These are phyloP conservation scores for Geotrichum cucujoidarum DNA, from an alignment of 1,139 yeast genomes.

Conservation along the genomic window DNA sequence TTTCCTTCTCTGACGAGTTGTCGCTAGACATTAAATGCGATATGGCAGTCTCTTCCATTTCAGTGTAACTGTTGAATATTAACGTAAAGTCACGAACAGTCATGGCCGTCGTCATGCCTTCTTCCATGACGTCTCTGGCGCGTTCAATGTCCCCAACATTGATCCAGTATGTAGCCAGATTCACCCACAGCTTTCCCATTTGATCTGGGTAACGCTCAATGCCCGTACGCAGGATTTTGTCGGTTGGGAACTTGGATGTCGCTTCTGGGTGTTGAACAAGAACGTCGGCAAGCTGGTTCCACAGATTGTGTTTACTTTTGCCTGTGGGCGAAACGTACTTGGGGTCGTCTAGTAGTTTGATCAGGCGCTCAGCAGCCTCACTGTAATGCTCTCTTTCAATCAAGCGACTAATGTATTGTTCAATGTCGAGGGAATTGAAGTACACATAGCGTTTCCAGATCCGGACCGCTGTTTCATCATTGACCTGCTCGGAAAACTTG, in stretches of 20 bases:
- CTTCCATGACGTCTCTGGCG: slow-evolving; percentile 48
- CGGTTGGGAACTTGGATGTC: slow-evolving; percentile 32
- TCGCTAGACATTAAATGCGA: slow-evolving; percentile 38
- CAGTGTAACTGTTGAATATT: slow-evolving; percentile 60
- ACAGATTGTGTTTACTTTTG: slow-evolving; percentile 42
- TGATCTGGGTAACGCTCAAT: slow-evolving; percentile 58
- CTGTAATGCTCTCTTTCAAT: slow-evolving; percentile 28
- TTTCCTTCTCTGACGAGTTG: slow-evolving; percentile 31
- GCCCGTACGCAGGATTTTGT: slow-evolving; percentile 40
- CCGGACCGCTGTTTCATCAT: slow-evolving; percentile 45
- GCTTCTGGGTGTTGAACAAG: slow-evolving; percentile 35
- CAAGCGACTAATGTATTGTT: slow-evolving; percentile 32
- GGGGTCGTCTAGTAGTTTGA: slow-evolving; percentile 35
- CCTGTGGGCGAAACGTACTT: slow-evolving; percentile 37
- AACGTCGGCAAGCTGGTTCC: slow-evolving; percentile 47
- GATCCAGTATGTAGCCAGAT: slow-evolving; percentile 49
- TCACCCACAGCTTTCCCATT: slow-evolving; percentile 46
- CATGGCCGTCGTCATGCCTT: slow-evolving; percentile 43
- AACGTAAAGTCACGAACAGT: slow-evolving; percentile 60
- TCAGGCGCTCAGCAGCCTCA: slow-evolving; percentile 32
- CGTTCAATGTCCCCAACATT: slow-evolving; percentile 38
- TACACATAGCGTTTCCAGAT: slow-evolving; percentile 47
- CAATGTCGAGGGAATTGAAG: slow-evolving; percentile 38
- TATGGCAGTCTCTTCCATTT: slow-evolving; percentile 54
- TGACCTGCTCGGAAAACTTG: slow-evolving; percentile 39